A percentile compares a stretch with the other conserved stretches of the same genome.
These are phyloP conservation scores for Dorcoceras hygrometricum DNA, from an alignment of 257 asterid genomes.

Conservation along the genomic window DNA sequence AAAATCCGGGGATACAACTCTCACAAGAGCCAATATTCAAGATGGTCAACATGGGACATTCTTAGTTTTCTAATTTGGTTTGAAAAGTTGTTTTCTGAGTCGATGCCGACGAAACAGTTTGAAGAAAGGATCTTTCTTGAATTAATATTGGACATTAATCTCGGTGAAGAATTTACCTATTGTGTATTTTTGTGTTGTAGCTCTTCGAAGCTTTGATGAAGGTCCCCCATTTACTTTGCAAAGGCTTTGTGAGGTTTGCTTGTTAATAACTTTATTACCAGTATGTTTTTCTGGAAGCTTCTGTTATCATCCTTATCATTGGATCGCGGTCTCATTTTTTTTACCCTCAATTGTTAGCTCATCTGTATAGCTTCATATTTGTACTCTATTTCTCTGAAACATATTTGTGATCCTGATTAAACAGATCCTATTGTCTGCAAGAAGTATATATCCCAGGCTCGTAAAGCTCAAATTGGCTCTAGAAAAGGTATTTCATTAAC, in stretches of 20 bases:
- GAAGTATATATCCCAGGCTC: slow-evolving; percentile 72
- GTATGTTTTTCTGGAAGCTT: slow-evolving; percentile 5
- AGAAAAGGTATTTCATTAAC: slow-evolving; percentile 67
- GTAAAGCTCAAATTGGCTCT: slow-evolving; percentile 86
- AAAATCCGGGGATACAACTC: background rate
- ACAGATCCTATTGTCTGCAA: slow-evolving; percentile 85
- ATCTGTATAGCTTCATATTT: background rate
- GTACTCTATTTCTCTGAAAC: background rate
- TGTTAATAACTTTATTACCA: slow-evolving; percentile 8
- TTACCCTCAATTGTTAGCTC: slow-evolving; percentile 4
- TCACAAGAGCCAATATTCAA: background rate
- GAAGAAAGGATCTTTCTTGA: slow-evolving; percentile 8
- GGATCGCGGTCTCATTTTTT: background rate
- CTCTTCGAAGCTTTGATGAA: slow-evolving; percentile 71
- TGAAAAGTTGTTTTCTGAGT: slow-evolving; percentile 7
- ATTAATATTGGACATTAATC: slow-evolving; percentile 6
- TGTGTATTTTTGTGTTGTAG: slow-evolving; percentile 36
- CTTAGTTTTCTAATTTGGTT: slow-evolving; percentile 1
- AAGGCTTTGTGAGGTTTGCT: slow-evolving; percentile 91
- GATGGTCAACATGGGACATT: slow-evolving; percentile 4
- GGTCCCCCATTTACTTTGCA: slow-evolving; percentile 98
- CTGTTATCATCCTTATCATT: background rate
- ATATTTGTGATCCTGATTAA: slow-evolving; percentile 23
- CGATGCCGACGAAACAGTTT: background rate
- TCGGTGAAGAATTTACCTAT: slow-evolving; percentile 4